Evolutionary conservation across 306 rosid species (phyloP), one percentile per base, ranked within the genome.

Genomic region (Fragaria iinumae): DNA sequence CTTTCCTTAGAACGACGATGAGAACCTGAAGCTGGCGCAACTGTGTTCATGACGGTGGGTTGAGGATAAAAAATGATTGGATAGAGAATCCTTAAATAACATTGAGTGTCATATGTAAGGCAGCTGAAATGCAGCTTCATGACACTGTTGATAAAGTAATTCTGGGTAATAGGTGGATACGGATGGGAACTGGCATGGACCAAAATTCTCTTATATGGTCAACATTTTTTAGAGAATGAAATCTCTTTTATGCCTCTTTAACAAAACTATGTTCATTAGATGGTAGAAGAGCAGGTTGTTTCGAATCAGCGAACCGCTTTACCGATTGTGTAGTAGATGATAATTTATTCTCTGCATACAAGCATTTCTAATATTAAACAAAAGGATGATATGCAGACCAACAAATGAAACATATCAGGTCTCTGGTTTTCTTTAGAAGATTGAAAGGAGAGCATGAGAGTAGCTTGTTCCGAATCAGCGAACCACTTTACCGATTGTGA

Each of bases 171-270:
- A 90, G 97, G 86, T 92, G 97, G 99, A 67, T 95, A 72, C 87
- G 99, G 78, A 95, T 85, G 88, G 96, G 93, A 69, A 84, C 91
- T 44, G 97, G 97, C 80, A 95, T 86, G 97, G 92, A 64, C 99
- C 97, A 13, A 89, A 87, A 65, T 95, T 95, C 86, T 97, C 99
- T 10, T 95, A 90, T 78, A 74, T 95, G 90, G 97, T 95, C 60
- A 97, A 95, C 87, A 88, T 97, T 20, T 95, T 95, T 72, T 97
- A 95, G 86, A 92, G 88, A 85, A n/a, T n/a, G n/a, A n/a, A n/a
- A n/a, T n/a, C n/a, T n/a, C n/a, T n/a, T n/a, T n/a, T n/a, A 20
- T 62, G 32, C 77, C 25, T 34, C 65, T 36, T 25, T 81, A 64
- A 59, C 73, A 48, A 80, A 69, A 56, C 66, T 50, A 8, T 83